Evolutionary conservation across 164 flowering plant species (phyloP).

Genomic region (Platanus orientalis): DNA sequence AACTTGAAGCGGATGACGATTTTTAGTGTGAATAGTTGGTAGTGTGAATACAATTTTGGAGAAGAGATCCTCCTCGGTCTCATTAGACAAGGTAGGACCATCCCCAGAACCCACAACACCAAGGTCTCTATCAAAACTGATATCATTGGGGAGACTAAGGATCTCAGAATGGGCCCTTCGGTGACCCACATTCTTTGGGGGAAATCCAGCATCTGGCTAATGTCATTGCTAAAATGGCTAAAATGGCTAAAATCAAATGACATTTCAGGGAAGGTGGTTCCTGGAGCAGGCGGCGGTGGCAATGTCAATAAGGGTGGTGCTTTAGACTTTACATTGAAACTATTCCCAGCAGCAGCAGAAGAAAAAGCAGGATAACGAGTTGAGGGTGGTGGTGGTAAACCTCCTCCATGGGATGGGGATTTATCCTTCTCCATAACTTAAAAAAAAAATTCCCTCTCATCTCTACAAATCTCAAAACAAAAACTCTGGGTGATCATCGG

Average conservation of each 20-base stretch:
- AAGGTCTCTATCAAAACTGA: constrained; percentile 89
- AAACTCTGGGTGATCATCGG: too few species aligned
- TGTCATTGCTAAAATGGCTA: constrained; percentile 69
- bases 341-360: constrained; percentile 5
- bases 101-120: constrained; percentile 82
- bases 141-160: constrained; percentile 88
- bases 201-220: constrained; percentile 90
- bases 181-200: constrained; percentile 72
- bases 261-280: constrained; percentile 13
- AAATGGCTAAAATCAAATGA: constrained; percentile 41
- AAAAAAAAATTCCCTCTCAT: neutral
- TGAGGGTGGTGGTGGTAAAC: constrained; percentile 21
- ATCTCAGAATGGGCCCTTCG: constrained; percentile 96
- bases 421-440: constrained; percentile 26
- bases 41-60: too few species aligned
- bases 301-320: constrained; percentile 13
- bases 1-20: too few species aligned
- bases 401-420: constrained; percentile 16
- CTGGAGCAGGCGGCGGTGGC: constrained; percentile 5
- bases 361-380: constrained; percentile 15
- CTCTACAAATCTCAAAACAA: neutral
- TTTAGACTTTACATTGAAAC: constrained; percentile 14
- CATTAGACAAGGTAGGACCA: constrained; percentile 86
- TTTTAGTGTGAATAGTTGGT: too few species aligned
- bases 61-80: constrained; percentile 84